A percentile compares a stretch with the other conserved stretches of the same genome.
Conservation (phyloP, 148 eudicot species). For the Rhododendron henanense region DNA sequence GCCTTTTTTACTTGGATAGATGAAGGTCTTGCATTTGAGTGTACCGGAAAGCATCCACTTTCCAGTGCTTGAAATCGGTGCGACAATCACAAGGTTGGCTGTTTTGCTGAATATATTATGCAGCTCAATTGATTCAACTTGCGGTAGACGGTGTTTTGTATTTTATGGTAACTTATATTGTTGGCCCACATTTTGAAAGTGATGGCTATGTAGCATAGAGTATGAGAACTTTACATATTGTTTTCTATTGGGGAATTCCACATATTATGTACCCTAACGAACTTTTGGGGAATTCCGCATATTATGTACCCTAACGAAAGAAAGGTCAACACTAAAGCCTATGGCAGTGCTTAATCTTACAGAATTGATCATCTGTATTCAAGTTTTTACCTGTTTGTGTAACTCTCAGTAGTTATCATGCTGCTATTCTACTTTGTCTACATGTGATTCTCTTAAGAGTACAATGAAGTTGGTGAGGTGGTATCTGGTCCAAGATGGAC, state of each 20-base stretch:
- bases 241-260: not conserved
- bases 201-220: not conserved
- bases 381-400: not conserved
- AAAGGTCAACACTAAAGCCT: not conserved
- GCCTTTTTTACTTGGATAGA: not conserved
- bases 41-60: not conserved
- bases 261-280: not conserved
- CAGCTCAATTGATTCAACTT: not conserved
- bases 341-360: not conserved
- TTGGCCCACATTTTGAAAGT: constrained; percentile 9
- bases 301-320: not conserved
- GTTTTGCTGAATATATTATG: not conserved
- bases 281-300: not conserved
- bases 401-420: not conserved
- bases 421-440: not conserved
- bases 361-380: not conserved
- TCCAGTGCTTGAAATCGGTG: not conserved
- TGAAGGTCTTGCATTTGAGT: not conserved
- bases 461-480: not conserved
- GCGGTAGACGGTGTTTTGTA: not conserved
- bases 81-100: not conserved
- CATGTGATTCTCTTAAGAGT: not conserved
- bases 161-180: not conserved
- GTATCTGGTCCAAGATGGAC: not conserved
- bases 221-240: not conserved